phyloP scores from a whole-genome alignment of 2,329 filamentous ascomycete species.

The Claviceps humidiphila region DNA sequence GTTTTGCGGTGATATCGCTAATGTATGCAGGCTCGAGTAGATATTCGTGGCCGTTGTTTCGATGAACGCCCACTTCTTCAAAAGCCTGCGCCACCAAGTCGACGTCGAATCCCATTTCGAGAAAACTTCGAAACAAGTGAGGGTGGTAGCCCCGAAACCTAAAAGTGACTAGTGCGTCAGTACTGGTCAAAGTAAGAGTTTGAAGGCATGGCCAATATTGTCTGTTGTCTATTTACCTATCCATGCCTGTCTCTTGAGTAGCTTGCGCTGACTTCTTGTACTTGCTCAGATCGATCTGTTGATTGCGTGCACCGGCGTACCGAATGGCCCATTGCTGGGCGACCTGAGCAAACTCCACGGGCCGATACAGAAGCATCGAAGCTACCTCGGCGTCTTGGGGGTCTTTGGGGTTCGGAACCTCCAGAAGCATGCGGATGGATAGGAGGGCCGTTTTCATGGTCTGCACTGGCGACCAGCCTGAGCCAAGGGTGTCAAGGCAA shows the following conservation, averaged over 20 bases:
- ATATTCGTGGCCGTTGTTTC: constrained; percentile 65
- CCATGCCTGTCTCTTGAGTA: constrained; percentile 8
- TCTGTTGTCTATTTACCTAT: constrained; percentile 15
- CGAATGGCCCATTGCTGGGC: constrained; percentile 85
- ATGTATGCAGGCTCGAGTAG: constrained; percentile 82
- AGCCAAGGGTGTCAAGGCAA: constrained; percentile 82
- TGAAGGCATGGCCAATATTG: background rate
- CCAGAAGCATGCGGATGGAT: constrained; percentile 83
- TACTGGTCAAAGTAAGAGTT: background rate
- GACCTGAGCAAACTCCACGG: constrained; percentile 64
- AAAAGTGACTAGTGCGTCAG: background rate
- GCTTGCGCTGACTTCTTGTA: constrained; percentile 22
- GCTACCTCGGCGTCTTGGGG: constrained; percentile 95
- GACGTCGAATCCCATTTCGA: constrained; percentile 82
- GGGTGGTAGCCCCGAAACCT: constrained; percentile 85
- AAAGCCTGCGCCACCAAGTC: constrained; percentile 80
- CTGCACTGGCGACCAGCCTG: constrained; percentile 87
- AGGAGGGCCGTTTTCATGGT: constrained; percentile 93
- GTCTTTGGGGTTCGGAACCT: constrained; percentile 87
- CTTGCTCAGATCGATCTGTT: constrained; percentile 22
- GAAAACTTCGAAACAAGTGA: constrained; percentile 69
- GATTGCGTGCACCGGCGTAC: constrained; percentile 61
- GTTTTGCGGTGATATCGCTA: constrained; percentile 74
- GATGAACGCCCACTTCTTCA: constrained; percentile 66
- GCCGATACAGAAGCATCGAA: constrained; percentile 69